Base-by-base conservation (phyloP, 176 grass and related monocot genomes). In the Rhynchospora pubera region DNA sequence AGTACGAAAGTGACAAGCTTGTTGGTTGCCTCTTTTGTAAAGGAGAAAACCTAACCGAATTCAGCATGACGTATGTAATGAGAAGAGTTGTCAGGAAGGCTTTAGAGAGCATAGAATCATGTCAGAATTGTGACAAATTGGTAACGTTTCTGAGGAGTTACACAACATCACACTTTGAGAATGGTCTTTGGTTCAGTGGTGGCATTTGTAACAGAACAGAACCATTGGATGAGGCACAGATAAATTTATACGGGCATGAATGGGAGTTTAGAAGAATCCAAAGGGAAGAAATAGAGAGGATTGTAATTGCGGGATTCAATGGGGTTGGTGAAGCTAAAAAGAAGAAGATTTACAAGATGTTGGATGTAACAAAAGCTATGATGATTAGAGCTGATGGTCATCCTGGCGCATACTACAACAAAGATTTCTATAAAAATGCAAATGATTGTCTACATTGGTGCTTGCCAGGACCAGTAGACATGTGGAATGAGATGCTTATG, bases 341-440 rank as follows among this genome's bases (percentile, higher is more conserved):
- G 32, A 34, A 34, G 32, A 34, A 34, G 32, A 34, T 34, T 34
- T 34, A 34, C 32, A 34, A 34, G 32, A 34, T 34, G 32, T 78
- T 95, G 58, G 92, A 98, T 69, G 91, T 95, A 55, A 98, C 96
- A 12, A 93, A 68, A 66, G 91, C 96, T 30, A 97, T 89, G 94
- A 97, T 97, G 94, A 74, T 94, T 75, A 89, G 94, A 50, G 94
- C 90, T 39, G 94, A 97, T 24, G 94, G 84, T 10, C 94, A 97
- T 80, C 94, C 91, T 0, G 94, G 88, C 44, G 59, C 19, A 43
- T 79, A 91, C 66, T 91, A 85, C 85, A 76, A 87, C 57, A 89
- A 79, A 84, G 59, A 73, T 52, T 89, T 83, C 89, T 70, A 39
- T 12, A 67, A 77, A 60, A 91, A 91, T 79, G 86, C 77, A 71